Evolutionary conservation across 768 basidiomycete genomes (phyloP).

Genomic region (Goffeauzyma gilvescens): DNA sequence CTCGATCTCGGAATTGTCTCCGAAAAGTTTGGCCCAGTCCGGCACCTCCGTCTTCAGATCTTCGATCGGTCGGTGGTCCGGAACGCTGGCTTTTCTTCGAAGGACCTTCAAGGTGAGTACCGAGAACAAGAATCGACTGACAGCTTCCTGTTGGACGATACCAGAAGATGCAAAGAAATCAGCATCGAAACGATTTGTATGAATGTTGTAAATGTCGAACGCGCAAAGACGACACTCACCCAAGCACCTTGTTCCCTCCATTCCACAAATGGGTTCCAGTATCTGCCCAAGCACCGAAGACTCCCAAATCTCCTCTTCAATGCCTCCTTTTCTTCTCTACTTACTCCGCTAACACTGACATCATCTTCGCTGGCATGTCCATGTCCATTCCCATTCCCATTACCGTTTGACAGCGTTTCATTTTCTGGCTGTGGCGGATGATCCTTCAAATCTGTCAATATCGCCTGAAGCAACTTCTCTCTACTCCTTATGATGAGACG

Average conservation of each 20-base stretch:
- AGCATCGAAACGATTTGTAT: background rate
- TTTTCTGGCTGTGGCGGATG: no score
- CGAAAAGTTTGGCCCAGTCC: slow-evolving; percentile 16
- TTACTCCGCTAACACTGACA: background rate
- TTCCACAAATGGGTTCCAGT: slow-evolving; percentile 22
- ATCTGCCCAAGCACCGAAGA: slow-evolving; percentile 22
- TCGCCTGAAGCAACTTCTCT: background rate
- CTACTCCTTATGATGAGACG: background rate
- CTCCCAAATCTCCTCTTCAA: slow-evolving; percentile 14
- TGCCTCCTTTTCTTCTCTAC: background rate
- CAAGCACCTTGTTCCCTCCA: slow-evolving; percentile 25
- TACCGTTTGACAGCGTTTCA: no score
- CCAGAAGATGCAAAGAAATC: no score
- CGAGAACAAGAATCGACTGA: slow-evolving; percentile 7
- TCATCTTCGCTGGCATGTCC: no score
- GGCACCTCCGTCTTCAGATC: slow-evolving; percentile 22
- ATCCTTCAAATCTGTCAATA: no score
- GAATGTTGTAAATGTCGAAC: background rate
- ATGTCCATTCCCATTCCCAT: no score
- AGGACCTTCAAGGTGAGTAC: slow-evolving; percentile 14
- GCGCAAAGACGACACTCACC: slow-evolving; percentile 8
- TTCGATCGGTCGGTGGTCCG: slow-evolving; percentile 19
- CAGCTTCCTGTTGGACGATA: no score
- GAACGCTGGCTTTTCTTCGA: slow-evolving; percentile 15
- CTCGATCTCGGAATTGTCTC: slow-evolving; percentile 4